phyloP scores from a whole-genome alignment of 495 filamentous ascomycete species.

The Aspergillus campestris region DNA sequence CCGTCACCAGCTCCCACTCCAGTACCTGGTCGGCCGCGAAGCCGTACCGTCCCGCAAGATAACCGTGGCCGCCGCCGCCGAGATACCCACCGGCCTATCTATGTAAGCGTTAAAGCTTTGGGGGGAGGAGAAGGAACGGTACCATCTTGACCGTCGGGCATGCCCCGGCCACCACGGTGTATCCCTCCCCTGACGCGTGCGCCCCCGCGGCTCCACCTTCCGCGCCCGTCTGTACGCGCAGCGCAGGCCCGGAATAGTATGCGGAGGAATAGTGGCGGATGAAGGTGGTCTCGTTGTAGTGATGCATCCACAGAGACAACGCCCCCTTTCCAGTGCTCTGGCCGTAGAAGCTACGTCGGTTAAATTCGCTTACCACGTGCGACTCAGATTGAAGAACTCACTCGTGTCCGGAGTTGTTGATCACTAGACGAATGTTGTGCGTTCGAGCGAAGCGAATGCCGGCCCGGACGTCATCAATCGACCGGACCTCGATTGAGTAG shows the following conservation, averaged over 20 bases:
- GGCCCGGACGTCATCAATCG: too few relatives aligned
- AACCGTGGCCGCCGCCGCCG: constrained; percentile 51
- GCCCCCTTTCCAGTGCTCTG: constrained; percentile 33
- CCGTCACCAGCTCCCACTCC: constrained; percentile 50
- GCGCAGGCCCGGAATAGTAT: constrained; percentile 37
- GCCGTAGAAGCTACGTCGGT: too few relatives aligned
- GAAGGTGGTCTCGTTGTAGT: constrained; percentile 32
- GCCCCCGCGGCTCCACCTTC: constrained; percentile 36
- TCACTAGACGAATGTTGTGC: too few relatives aligned
- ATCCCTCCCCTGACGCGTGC: constrained; percentile 17
- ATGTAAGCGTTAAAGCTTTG: too few relatives aligned
- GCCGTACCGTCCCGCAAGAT: constrained; percentile 42
- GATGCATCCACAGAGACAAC: constrained; percentile 44
- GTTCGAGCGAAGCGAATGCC: too few relatives aligned
- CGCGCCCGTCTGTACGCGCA: constrained; percentile 48
- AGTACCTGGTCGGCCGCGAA: constrained; percentile 54
- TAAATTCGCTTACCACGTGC: too few relatives aligned
- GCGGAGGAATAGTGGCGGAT: constrained; percentile 22
- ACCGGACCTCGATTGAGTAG: too few relatives aligned
- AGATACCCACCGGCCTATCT: constrained; percentile 39
- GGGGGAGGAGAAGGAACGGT: too few relatives aligned
- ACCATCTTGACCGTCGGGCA: constrained; percentile 16
- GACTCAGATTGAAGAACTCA: too few relatives aligned
- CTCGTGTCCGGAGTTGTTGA: too few relatives aligned
- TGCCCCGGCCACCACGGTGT: constrained; percentile 10